Percentiles rank a stretch among this genome's conserved stretches.
These are phyloP conservation scores for Candida ovalis DNA, from an alignment of 805 yeast genomes.

Conservation along the genomic window DNA sequence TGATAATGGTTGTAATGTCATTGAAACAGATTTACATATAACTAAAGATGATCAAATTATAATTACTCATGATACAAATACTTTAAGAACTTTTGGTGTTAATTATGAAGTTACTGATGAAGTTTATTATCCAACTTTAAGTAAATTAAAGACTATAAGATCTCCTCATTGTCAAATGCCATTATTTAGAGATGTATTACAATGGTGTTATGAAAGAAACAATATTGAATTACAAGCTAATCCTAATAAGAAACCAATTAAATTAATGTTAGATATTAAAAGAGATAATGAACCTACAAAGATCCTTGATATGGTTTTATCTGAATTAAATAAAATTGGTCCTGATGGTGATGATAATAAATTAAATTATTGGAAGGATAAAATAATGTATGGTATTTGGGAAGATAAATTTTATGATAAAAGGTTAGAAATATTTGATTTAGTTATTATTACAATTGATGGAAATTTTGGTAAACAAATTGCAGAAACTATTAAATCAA, in stretches of 20 bases:
- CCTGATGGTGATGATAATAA: constrained; percentile 9
- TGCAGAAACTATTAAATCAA: constrained; percentile 16
- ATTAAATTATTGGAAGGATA: constrained; percentile 31
- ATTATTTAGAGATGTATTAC: constrained; percentile 26
- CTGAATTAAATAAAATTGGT: constrained; percentile 18
- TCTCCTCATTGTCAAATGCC: constrained; percentile 34
- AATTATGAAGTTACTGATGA: constrained; percentile 24
- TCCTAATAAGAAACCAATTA: constrained; percentile 23
- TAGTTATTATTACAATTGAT: constrained; percentile 31
- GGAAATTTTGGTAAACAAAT: constrained; percentile 18
- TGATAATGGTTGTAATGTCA: constrained; percentile 30
- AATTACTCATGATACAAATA: constrained; percentile 33
- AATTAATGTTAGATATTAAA: constrained; percentile 38
- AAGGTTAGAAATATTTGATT: constrained; percentile 24
- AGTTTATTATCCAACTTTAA: constrained; percentile 25
- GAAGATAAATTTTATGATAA: constrained; percentile 25
- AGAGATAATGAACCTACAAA: constrained; percentile 27
- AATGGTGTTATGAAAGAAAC: constrained; percentile 40
- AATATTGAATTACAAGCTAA: constrained; percentile 21
- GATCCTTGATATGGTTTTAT: constrained; percentile 25
- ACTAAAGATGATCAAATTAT: constrained; percentile 32
- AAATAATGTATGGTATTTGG: constrained; percentile 38
- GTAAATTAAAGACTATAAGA: constrained; percentile 25
- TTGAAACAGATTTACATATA: constrained; percentile 37
- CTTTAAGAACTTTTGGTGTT: constrained; percentile 32